Evolutionary conservation across 768 basidiomycete genomes (phyloP), one percentile per base, ranked within the genome.

Genomic region (Roridomyces roridus): DNA sequence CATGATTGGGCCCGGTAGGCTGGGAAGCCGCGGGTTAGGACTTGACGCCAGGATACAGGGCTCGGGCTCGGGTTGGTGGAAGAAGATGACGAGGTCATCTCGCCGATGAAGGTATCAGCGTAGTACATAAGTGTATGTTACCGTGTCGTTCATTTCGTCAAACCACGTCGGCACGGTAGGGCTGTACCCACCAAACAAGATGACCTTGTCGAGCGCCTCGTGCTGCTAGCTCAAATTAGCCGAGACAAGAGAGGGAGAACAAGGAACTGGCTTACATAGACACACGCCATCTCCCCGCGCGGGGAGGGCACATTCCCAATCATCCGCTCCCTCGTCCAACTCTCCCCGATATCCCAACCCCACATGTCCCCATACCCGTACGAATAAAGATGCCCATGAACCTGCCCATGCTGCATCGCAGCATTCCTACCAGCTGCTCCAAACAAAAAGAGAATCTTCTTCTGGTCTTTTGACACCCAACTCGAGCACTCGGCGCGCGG

Each of bases 101-200:
- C 62, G 63, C 58, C 67, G 35, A 76, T 67, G 65, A 74, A 78
- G 0, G 77, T 77, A 51, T 79, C 77, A 23, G 74, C 74, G 57
- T 68, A 79, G 66, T 78, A 80, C 28, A n/a, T n/a, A n/a, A n/a
- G 72, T 66, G 65, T 68, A 77, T 4, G 62, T 53, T 58, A 72
- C 74, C 11, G 44, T 60, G 35, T 61, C 31, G 4, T 60, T 20
- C 11, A 63, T 45, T 1, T 66, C 55, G 14, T 54, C n/a, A 44
- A 57, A 58, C 47, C 48, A 42, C 4, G 70, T 72, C 9, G 70
- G 67, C 11, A 73, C 28, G 31, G 51, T 28, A 28, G 76, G 69
- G 45, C 66, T 73, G 61, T 77, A 78, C 1, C 79, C 77, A n/a
- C 76, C 77, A 46, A 73, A 79, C 2, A 75, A 54, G 51, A 79